Evolutionary conservation across 306 rosid species (phyloP).

Genomic region (Benincasa hispida): DNA sequence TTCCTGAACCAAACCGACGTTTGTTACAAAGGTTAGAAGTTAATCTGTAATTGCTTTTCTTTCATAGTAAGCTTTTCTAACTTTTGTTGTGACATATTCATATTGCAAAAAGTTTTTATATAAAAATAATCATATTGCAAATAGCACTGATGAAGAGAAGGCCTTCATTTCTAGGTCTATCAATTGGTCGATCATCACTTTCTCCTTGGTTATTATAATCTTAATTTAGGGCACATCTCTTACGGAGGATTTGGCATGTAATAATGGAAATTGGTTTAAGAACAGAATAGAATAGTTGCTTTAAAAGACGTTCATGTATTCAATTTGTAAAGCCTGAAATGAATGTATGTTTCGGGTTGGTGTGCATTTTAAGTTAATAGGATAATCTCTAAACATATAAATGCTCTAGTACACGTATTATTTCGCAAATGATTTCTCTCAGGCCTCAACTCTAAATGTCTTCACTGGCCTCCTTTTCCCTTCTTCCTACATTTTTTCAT

Average conservation of each 20-base stretch:
- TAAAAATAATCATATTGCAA: background rate
- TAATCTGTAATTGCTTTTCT: background rate
- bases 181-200: background rate
- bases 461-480: background rate
- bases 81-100: background rate
- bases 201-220: background rate
- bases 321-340: background rate
- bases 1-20: slow-evolving; percentile 96
- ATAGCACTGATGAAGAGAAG: background rate
- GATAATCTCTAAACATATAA: background rate
- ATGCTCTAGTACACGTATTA: background rate
- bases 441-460: background rate
- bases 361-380: background rate
- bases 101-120: background rate
- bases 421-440: background rate
- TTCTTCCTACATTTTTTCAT: background rate
- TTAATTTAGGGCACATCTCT: background rate
- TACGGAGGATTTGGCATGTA: background rate
- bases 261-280: background rate
- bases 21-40: slow-evolving; percentile 65
- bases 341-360: background rate
- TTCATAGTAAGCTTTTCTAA: background rate
- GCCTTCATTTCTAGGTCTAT: background rate
- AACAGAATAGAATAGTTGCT: background rate
- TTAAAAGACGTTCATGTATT: background rate